Conservation (phyloP, 1,284 basidiomycete species). For the Ceratobasidium sp. region DNA sequence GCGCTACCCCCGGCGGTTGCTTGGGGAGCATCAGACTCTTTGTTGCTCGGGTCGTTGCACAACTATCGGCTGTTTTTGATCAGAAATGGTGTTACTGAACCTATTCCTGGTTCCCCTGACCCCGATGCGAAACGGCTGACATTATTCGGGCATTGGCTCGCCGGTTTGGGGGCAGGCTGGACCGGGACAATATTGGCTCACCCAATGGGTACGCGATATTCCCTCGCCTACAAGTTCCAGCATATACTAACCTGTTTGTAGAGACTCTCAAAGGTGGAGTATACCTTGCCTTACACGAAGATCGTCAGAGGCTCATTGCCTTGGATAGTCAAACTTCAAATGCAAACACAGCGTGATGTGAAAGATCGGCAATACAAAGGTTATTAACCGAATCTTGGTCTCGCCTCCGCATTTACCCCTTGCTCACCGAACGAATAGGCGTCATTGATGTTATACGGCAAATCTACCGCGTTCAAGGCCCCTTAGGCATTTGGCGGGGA, state of each 20-base stretch:
- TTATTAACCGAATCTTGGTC: constrained; percentile 48
- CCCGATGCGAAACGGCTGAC: constrained; percentile 57
- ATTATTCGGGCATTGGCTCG: constrained; percentile 65
- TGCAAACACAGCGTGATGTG: constrained; percentile 66
- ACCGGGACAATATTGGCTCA: constrained; percentile 60
- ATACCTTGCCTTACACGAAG: constrained; percentile 1
- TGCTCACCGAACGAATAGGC: background rate
- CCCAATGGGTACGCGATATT: constrained; percentile 1
- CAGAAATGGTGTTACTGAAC: constrained; percentile 60
- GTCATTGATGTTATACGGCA: constrained; percentile 63
- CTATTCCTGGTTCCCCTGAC: constrained; percentile 51
- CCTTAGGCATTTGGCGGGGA: constrained; percentile 67
- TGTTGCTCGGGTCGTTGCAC: constrained; percentile 75
- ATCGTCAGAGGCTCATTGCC: constrained; percentile 23
- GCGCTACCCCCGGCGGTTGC: constrained; percentile 75
- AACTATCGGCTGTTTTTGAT: constrained; percentile 71
- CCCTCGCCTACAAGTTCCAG: background rate
- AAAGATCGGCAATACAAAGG: constrained; percentile 67
- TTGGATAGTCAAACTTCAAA: constrained; percentile 69
- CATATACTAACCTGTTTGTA: constrained; percentile 49
- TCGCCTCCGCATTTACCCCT: background rate
- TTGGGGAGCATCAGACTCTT: constrained; percentile 76
- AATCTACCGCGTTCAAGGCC: constrained; percentile 62
- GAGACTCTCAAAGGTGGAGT: constrained; percentile 69
- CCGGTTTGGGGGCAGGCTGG: constrained; percentile 75